Percentiles rank a stretch among this genome's conserved stretches.
These are phyloP conservation scores for Nannochloropsis salina DNA, from an alignment of 108 stramenopile species.

Conservation along the genomic window DNA sequence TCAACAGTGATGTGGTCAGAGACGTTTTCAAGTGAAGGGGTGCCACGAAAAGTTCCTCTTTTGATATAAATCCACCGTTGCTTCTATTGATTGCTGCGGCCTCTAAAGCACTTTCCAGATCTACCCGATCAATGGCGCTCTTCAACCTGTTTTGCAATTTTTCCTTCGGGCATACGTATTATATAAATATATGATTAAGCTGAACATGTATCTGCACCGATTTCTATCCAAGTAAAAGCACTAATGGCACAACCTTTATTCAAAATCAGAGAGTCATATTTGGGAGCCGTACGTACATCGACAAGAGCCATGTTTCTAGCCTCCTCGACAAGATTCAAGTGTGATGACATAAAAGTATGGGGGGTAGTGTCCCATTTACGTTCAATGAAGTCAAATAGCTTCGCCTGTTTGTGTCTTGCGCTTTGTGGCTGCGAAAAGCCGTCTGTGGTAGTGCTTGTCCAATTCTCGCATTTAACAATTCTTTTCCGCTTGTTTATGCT, in stretches of 20 bases:
- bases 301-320: background rate
- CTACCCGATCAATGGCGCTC: constrained; percentile 1
- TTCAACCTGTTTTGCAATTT: background rate
- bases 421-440: too few relatives aligned
- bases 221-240: background rate
- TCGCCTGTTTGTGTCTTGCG: background rate
- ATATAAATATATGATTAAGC: background rate
- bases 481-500: constrained; percentile 35
- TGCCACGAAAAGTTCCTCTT: background rate
- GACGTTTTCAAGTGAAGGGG: background rate
- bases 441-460: background rate
- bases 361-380: background rate
- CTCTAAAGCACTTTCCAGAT: constrained; percentile 13
- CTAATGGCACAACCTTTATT: too few relatives aligned
- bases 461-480: background rate
- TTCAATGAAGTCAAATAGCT: background rate
- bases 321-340: background rate
- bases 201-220: background rate
- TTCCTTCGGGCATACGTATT: background rate
- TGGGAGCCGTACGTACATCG: background rate
- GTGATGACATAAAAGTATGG: background rate
- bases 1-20: background rate
- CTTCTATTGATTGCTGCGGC: background rate
- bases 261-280: background rate
- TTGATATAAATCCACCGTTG: background rate